These are phyloP conservation scores for Caloboletus inedulis DNA, from an alignment of 1,284 basidiomycete genomes.

Conservation along the genomic window DNA sequence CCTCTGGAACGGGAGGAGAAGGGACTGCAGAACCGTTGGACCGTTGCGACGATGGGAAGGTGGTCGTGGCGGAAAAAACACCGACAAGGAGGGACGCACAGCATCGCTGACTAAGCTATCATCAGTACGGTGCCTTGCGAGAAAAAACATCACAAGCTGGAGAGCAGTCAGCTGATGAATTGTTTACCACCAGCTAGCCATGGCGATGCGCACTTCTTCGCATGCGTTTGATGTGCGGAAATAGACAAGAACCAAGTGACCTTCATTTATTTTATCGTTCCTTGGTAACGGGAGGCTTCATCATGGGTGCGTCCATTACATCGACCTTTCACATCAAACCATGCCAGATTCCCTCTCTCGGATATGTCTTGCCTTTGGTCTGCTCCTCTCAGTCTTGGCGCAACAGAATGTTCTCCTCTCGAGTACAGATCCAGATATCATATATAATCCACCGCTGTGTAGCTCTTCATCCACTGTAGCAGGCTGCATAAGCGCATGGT, in stretches of 20 bases:
- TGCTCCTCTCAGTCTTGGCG: slow-evolving; percentile 12
- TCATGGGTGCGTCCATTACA: not conserved
- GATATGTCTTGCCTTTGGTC: slow-evolving; percentile 14
- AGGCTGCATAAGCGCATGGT: slow-evolving; percentile 49
- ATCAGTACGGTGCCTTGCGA: not conserved
- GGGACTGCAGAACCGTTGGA: not conserved
- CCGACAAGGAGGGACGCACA: not conserved
- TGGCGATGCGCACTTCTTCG: not conserved
- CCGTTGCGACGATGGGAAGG: not conserved
- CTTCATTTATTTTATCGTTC: not conserved
- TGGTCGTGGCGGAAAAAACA: not conserved
- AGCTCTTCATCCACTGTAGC: slow-evolving; percentile 25
- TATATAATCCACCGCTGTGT: slow-evolving; percentile 51
- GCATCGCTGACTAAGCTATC: slow-evolving; percentile 8
- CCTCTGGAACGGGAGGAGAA: not conserved
- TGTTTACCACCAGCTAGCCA: not conserved
- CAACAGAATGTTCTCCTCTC: slow-evolving; percentile 40
- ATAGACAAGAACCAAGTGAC: slow-evolving; percentile 7
- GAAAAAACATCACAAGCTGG: not conserved
- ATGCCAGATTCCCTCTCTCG: slow-evolving; percentile 27
- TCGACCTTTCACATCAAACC: not conserved
- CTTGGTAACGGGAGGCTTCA: slow-evolving; percentile 11
- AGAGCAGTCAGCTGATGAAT: not conserved
- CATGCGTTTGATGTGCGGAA: slow-evolving; percentile 5
- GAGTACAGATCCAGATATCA: slow-evolving; percentile 41